Conservation (phyloP, 148 eudicot genomes). For the Simmondsia chinensis region DNA sequence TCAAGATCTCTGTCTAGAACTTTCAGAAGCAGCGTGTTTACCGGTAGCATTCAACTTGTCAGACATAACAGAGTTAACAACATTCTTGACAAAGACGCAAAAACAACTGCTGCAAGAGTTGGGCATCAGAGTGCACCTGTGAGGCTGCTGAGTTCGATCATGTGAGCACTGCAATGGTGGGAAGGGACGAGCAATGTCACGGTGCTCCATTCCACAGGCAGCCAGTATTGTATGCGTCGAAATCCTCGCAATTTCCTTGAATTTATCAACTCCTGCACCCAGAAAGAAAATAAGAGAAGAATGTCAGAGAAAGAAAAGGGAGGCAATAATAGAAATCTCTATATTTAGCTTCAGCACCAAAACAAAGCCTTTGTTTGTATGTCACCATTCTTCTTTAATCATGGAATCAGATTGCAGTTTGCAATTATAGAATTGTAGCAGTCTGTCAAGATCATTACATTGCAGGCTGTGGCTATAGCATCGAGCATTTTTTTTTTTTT, state of each 20-base stretch:
- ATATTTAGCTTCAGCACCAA: no score
- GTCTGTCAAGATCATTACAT: no score
- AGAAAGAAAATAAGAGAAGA: not conserved
- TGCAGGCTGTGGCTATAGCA: no score
- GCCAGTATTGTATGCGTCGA: constrained; percentile 74
- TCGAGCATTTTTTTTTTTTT: no score
- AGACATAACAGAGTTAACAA: constrained; percentile 38
- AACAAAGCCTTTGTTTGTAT: no score
- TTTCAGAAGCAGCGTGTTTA: no score
- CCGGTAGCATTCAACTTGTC: constrained; percentile 21
- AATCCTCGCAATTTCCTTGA: constrained; percentile 77
- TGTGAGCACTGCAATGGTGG: constrained; percentile 43
- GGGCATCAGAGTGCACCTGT: constrained; percentile 48
- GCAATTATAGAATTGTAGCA: no score
- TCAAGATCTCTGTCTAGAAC: no score
- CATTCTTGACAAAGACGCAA: constrained; percentile 57
- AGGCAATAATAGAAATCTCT: not conserved
- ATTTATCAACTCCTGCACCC: constrained; percentile 46
- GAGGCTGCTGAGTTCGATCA: constrained; percentile 18
- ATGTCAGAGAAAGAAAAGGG: not conserved
- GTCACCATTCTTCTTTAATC: no score
- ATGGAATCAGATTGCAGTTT: no score
- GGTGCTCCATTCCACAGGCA: constrained; percentile 65
- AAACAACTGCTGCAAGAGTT: constrained; percentile 70
- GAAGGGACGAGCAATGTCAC: constrained; percentile 25